These are phyloP conservation scores for Globisporangium cylindrosporum DNA, from an alignment of 352 stramenopile genomes.

Conservation along the genomic window DNA sequence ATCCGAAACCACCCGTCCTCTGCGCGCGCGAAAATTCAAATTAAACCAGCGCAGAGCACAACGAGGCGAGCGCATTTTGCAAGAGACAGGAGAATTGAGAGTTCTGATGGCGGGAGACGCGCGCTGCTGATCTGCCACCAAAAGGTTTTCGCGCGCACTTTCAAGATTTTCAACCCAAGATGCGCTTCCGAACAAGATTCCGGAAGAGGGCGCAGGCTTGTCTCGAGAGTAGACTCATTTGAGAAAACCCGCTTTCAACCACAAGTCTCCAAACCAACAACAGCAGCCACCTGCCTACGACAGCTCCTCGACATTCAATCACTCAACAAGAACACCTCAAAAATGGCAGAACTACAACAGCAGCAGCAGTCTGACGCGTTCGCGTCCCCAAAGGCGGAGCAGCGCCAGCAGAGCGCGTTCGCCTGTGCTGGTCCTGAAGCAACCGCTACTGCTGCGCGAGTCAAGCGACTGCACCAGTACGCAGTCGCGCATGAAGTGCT, in stretches of 20 bases:
- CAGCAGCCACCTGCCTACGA: neutral
- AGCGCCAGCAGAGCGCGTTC: neutral
- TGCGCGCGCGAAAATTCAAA: neutral
- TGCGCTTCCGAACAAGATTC: neutral
- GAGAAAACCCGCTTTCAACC: neutral
- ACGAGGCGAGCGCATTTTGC: neutral
- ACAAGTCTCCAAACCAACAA: neutral
- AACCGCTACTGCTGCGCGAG: neutral
- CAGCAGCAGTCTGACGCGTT: neutral
- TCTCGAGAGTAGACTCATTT: conserved; percentile 3
- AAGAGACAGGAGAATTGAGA: neutral
- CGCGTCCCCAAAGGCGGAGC: neutral
- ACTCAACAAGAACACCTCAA: neutral
- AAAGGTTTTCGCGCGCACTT: conserved; percentile 3
- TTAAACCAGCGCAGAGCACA: neutral
- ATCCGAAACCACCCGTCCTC: conserved; percentile 1
- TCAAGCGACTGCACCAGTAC: conserved; percentile 19
- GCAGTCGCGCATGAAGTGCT: neutral
- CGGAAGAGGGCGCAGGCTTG: neutral
- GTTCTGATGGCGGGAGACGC: conserved; percentile 3
- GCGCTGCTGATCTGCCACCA: neutral
- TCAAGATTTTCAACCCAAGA: conserved; percentile 9
- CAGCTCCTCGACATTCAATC: neutral
- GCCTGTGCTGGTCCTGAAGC: neutral
- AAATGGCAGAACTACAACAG: conserved; percentile 7